Conservation (phyloP, 495 filamentous ascomycete genomes). For the Aspergillus incahuasiensis region DNA sequence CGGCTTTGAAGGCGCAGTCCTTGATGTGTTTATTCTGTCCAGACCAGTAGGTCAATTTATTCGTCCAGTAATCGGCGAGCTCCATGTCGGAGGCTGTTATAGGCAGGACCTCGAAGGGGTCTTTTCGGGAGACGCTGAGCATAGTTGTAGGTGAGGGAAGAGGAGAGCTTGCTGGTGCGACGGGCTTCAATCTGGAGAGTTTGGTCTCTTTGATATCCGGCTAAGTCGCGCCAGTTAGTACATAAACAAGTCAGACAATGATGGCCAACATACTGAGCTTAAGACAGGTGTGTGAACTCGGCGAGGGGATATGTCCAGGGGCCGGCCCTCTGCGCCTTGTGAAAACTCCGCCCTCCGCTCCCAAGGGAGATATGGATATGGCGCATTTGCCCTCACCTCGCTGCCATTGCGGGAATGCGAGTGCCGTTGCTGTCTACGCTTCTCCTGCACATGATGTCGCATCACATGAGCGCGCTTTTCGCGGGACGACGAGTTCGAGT, state of each 20-base stretch:
- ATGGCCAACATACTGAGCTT: background rate
- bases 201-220: background rate
- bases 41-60: slow-evolving; percentile 42
- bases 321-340: slow-evolving; percentile 2
- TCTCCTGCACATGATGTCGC: slow-evolving; percentile 47
- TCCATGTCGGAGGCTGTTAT: slow-evolving; percentile 23
- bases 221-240: background rate
- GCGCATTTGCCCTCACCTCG: slow-evolving; percentile 16
- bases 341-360: slow-evolving; percentile 14
- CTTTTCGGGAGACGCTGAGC: slow-evolving; percentile 31
- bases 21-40: slow-evolving; percentile 39
- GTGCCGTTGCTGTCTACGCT: slow-evolving; percentile 32
- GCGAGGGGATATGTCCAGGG: background rate
- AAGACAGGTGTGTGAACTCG: background rate
- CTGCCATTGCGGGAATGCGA: slow-evolving; percentile 15
- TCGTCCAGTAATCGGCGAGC: slow-evolving; percentile 35
- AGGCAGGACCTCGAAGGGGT: slow-evolving; percentile 33
- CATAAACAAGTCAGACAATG: background rate
- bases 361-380: slow-evolving; percentile 24
- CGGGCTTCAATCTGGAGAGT: background rate
- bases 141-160: slow-evolving; percentile 25
- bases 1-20: slow-evolving; percentile 31
- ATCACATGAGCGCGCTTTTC: slow-evolving; percentile 48
- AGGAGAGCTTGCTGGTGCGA: background rate
- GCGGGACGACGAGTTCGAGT: slow-evolving; percentile 40